Base-by-base conservation (phyloP, 345 rosid genomes). In the Cardamine chenopodiifolia region DNA sequence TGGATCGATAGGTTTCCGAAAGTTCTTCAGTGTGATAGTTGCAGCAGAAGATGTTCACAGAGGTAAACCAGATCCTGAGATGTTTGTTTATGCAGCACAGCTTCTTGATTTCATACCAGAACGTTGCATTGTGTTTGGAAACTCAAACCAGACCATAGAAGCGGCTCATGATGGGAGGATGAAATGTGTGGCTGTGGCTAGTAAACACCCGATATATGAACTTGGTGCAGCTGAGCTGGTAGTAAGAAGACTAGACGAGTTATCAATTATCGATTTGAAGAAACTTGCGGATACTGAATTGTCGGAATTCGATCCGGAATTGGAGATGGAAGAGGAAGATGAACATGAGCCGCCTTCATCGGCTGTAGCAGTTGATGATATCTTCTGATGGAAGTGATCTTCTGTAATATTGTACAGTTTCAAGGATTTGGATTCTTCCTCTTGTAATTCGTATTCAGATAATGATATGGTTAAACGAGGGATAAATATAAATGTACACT, bases 101-200 rank as follows among this genome's bases (percentile, higher is more conserved):
- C 91, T 90, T 68, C 88, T 95, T 42, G 82, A 90, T 25, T 87
- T 92, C 54, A 90, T 90, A 73, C 93, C 99, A 0, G 97, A 95
- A 64, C 87, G 99, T 8, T 95, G 99, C 87, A 95, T 95, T 17
- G 97, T 95, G 61, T 92, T 92, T 57, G 97, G 97, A 56, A 95
- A 89, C 85, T 90, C 99, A 0, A 95, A 92, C 61, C 92, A 83
- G 80, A 87, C 97, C 0, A 87, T 92, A 14, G 99, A 95, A 82
- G 99, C 99, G 7, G 99, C 97, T 25, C 97, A 86, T 37, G 99
- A 95, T 65, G 96, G 86, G 50, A 74, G 70, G 82, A 95, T 95
- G 99, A 95, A 95, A 83, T 95, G 97, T 37, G 99, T 95, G 56
- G 97, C 96, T 55, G 93, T 95, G 37, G 97, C 97, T 44, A 92